These are phyloP conservation scores for Komagataella pastoris DNA, from an alignment of 805 yeast species.

Conservation along the genomic window DNA sequence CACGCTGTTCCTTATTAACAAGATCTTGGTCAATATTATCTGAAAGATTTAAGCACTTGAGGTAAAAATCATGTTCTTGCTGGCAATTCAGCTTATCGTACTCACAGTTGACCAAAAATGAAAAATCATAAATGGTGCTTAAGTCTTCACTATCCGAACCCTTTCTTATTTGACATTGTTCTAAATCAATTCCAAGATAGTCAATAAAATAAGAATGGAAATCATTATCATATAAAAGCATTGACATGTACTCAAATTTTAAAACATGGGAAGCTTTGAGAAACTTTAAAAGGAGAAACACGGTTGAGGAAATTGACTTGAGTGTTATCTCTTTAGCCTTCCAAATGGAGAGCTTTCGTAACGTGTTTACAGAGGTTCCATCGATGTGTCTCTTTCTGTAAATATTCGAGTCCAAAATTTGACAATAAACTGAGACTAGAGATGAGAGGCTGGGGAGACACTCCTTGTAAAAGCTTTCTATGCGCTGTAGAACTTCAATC, in stretches of 20 bases:
- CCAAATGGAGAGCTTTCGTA: constrained; percentile 30
- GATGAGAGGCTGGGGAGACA: constrained; percentile 47
- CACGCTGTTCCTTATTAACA: neutral
- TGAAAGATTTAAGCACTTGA: neutral
- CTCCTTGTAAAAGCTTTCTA: constrained; percentile 44
- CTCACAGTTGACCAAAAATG: constrained; percentile 14
- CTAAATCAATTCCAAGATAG: constrained; percentile 15
- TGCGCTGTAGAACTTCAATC: constrained; percentile 31
- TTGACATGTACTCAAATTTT: constrained; percentile 63
- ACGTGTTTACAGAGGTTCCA: constrained; percentile 8
- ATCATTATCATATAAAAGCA: constrained; percentile 64
- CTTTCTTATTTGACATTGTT: constrained; percentile 12
- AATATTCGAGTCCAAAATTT: constrained; percentile 43
- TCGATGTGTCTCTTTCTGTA: constrained; percentile 5
- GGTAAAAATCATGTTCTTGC: constrained; percentile 14
- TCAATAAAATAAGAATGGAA: constrained; percentile 27
- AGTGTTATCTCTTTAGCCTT: constrained; percentile 51
- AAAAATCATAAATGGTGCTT: neutral
- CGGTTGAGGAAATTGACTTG: constrained; percentile 41
- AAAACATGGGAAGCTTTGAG: constrained; percentile 65
- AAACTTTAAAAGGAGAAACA: constrained; percentile 55
- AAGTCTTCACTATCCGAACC: constrained; percentile 8
- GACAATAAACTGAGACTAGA: constrained; percentile 48
- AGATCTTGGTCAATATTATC: neutral
- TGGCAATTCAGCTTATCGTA: constrained; percentile 13